Evolutionary conservation across 495 filamentous ascomycete species (phyloP).

Genomic region (Xylaria longipes): DNA sequence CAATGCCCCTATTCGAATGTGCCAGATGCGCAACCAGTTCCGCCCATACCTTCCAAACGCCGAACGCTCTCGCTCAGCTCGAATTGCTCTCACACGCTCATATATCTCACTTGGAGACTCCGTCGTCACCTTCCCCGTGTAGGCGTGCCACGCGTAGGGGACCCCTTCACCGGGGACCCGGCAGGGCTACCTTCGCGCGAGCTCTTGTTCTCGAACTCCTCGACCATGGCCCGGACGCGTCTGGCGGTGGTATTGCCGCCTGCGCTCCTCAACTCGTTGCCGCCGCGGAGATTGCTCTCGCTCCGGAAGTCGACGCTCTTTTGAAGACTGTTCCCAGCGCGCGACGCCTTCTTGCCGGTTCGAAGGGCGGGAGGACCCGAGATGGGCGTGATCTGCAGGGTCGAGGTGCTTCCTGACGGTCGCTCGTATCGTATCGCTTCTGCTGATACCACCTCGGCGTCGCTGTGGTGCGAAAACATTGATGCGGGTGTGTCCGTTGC

Average conservation of each 20-base stretch:
- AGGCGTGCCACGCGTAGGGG: constrained; percentile 30
- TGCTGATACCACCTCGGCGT: constrained; percentile 36
- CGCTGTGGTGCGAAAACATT: constrained; percentile 25
- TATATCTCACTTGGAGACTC: neutral
- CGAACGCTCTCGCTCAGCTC: constrained; percentile 12
- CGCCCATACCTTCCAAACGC: constrained; percentile 7
- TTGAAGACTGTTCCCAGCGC: neutral
- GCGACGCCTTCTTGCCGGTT: neutral
- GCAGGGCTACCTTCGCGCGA: constrained; percentile 42
- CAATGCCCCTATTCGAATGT: constrained; percentile 2
- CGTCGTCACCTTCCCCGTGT: neutral
- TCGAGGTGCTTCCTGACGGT: constrained; percentile 15
- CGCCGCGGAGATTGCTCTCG: constrained; percentile 25
- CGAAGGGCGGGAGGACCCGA: neutral
- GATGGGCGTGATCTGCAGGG: constrained; percentile 21
- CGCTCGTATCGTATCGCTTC: constrained; percentile 33
- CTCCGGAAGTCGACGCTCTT: constrained; percentile 18
- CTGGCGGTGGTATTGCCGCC: constrained; percentile 32
- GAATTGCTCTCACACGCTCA: neutral
- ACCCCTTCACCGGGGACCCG: constrained; percentile 36
- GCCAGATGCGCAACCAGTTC: neutral
- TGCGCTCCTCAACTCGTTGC: constrained; percentile 29
- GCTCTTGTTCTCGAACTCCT: constrained; percentile 51
- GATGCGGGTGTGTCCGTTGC: constrained; percentile 20
- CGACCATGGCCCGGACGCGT: constrained; percentile 54